These are phyloP conservation scores for Solanum rostratum DNA, from an alignment of 257 asterid species.

Conservation along the genomic window DNA sequence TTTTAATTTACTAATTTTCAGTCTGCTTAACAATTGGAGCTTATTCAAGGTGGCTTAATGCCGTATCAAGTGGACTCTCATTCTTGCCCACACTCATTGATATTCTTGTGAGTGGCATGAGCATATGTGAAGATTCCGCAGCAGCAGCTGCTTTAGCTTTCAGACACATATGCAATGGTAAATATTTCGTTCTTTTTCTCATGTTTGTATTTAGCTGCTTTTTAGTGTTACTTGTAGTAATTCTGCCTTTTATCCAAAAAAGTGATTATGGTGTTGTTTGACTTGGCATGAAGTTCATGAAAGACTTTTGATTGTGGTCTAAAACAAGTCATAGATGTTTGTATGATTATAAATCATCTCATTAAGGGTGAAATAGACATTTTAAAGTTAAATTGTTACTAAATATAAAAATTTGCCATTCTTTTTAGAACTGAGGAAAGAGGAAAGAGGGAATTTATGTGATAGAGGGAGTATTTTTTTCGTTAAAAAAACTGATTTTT, in stretches of 20 bases:
- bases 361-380: too few relatives aligned
- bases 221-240: neutral
- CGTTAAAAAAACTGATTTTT: neutral
- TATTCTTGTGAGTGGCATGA: slow-evolving; percentile 93
- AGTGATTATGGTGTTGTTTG: neutral
- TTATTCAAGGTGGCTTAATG: slow-evolving; percentile 93
- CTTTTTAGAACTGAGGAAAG: too few relatives aligned
- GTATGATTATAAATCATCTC: too few relatives aligned
- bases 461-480: neutral
- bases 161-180: slow-evolving; percentile 88
- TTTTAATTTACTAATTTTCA: slow-evolving; percentile 11
- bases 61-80: slow-evolving; percentile 66
- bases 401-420: too few relatives aligned
- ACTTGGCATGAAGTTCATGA: too few relatives aligned
- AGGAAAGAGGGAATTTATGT: too few relatives aligned
- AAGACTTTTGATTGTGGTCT: too few relatives aligned
- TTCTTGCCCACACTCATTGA: slow-evolving; percentile 82
- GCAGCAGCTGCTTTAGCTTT: slow-evolving; percentile 95
- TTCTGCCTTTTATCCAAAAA: neutral
- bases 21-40: slow-evolving; percentile 90
- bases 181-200: neutral
- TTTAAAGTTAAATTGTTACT: too few relatives aligned
- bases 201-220: neutral
- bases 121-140: slow-evolving; percentile 87
- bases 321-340: too few relatives aligned